These are phyloP conservation scores for Lagerstroemia fauriei DNA, from an alignment of 441 rosid species.

Conservation along the genomic window DNA sequence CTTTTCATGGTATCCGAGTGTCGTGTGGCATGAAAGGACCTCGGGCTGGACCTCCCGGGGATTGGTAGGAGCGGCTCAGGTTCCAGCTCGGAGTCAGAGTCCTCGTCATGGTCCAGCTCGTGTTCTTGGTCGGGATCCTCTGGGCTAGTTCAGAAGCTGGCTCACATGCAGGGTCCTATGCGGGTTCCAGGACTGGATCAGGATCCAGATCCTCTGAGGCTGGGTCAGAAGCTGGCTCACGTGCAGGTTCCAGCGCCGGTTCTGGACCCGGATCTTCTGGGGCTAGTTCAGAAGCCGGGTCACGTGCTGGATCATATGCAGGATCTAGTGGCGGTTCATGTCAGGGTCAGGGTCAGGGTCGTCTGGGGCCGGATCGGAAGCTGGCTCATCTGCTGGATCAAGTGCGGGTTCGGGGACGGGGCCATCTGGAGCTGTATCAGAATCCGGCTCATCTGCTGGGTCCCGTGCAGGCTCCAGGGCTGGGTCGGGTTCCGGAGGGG, in stretches of 20 bases:
- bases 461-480: conserved; percentile 70
- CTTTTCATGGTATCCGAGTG: conserved; percentile 42
- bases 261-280: conserved; percentile 26
- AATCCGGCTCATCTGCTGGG: conserved; percentile 70
- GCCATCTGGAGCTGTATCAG: conserved; percentile 50
- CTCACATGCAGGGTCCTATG: conserved; percentile 67
- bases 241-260: conserved; percentile 33
- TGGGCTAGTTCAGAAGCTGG: conserved; percentile 57
- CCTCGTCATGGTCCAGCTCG: conserved; percentile 46
- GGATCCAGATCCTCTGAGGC: conserved; percentile 51
- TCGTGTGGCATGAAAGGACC: conserved; percentile 59
- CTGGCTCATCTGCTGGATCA: conserved; percentile 68
- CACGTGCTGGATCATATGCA: conserved; percentile 67
- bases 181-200: conserved; percentile 69
- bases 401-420: conserved; percentile 66
- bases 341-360: conserved; percentile 40
- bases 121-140: conserved; percentile 28
- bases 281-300: conserved; percentile 60
- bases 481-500: conserved; percentile 49
- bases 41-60: conserved; percentile 63
- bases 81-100: conserved; percentile 32
- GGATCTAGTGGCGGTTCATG: conserved; percentile 70
- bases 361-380: conserved; percentile 50
- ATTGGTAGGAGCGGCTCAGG: conserved; percentile 40
- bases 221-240: conserved; percentile 27